phyloP scores from a whole-genome alignment of 352 stramenopile genomes.

The Globisporangium uncinulatum region DNA sequence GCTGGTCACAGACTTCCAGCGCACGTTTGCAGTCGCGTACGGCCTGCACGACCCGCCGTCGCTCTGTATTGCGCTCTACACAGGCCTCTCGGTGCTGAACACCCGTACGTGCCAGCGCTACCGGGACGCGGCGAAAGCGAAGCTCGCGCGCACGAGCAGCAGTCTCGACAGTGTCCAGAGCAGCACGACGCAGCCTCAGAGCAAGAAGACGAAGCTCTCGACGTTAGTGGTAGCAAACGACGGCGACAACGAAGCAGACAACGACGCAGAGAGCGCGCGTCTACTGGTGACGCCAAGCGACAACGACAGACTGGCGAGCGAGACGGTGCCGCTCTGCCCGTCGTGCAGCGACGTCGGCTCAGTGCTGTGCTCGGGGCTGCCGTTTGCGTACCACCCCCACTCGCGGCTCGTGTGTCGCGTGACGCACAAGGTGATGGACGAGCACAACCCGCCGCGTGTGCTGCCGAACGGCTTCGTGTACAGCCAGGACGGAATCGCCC shows the following conservation, averaged over 20 bases:
- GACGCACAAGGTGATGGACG: conserved; percentile 76
- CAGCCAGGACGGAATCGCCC: conserved; percentile 66
- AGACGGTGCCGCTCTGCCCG: conserved; percentile 52
- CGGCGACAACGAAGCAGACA: background rate
- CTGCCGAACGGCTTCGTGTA: conserved; percentile 83
- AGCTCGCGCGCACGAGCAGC: conserved; percentile 17
- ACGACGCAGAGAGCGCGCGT: conserved; percentile 11
- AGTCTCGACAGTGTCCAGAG: conserved; percentile 18
- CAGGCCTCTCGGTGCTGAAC: conserved; percentile 69
- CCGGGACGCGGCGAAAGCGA: conserved; percentile 36
- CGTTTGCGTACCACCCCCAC: conserved; percentile 79
- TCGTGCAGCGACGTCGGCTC: conserved; percentile 70
- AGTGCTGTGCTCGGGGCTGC: conserved; percentile 43
- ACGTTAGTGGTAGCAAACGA: background rate
- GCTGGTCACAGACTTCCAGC: conserved; percentile 52
- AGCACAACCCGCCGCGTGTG: conserved; percentile 77
- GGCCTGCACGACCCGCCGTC: conserved; percentile 61
- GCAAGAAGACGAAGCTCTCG: conserved; percentile 42
- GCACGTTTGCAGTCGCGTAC: conserved; percentile 64
- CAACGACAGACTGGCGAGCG: background rate
- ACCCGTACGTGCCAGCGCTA: conserved; percentile 60
- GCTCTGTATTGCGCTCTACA: conserved; percentile 57
- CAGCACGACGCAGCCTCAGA: conserved; percentile 20
- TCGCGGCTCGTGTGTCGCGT: conserved; percentile 78
- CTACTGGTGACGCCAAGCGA: no score